Evolutionary conservation across 371 early-diverging fungal genomes (phyloP), one percentile per base, ranked within the genome.

Genomic region (Lichtheimia ornata): DNA sequence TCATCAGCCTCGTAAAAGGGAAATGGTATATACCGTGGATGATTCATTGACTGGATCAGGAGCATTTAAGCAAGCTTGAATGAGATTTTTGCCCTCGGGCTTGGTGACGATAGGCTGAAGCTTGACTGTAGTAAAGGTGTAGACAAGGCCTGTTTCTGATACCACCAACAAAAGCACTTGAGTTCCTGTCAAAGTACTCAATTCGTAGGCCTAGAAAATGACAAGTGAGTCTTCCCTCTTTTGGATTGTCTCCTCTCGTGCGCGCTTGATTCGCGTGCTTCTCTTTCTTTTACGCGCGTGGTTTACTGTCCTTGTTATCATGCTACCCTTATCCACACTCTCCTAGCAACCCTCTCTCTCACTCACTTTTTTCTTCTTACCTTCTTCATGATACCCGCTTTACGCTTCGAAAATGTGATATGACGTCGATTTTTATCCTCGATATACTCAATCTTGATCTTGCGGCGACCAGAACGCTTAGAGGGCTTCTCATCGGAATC

Each of bases 311-410:
- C 45, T 15, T 22, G 1, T 22, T 47, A 18, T n/a, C 53, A 22
- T 52, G 53, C 40, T 56, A 14, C 27, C 43, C 27, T 52, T 22
- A 2, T 6, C 15, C 15, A 2, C 14, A 24, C 4, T 5, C 20
- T 3, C 13, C 52, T 27, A 14, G 3, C 24, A n/a, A 14, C 25
- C 25, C 5, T 1, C 25, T 2, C 7, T 35, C 22, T 12, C 28
- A 3, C 22, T 11, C 51, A 2, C 51, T 18, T 1, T 24, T 22
- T 9, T 27, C 25, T 24, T 28, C 17, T 59, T 68, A 87, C 92
- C 88, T 98, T 99, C 78, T 99, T 99, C 97, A 99, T 97, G 67
- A 99, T 94, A 47, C 99, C 99, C 30, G 97, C 95, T 76, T 98
- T 99, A 73, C 99, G 86, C 77, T 99, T 99, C 64, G 91, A 91